A percentile compares a stretch with the other conserved stretches of the same genome.
Evolutionary conservation across 169 alveolate species (phyloP).

Genomic region (Eimeria praecox): DNA sequence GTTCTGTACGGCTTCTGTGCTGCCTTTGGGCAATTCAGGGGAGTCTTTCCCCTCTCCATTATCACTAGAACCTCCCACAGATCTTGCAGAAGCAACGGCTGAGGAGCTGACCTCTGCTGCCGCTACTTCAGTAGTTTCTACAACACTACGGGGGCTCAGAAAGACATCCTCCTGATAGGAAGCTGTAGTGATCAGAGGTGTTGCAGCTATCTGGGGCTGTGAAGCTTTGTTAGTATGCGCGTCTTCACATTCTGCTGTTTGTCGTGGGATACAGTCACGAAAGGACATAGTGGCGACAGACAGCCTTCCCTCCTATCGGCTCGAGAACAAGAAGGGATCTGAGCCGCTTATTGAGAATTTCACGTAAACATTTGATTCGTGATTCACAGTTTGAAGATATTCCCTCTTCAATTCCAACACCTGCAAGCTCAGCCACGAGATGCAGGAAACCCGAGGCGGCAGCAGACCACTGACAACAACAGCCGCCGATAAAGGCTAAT

Average conservation of each 20-base stretch:
- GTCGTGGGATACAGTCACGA: slow-evolving; percentile 40
- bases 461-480: slow-evolving; percentile 14
- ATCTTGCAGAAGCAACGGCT: background rate
- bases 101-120: background rate
- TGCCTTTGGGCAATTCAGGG: background rate
- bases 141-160: background rate
- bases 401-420: background rate
- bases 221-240: background rate
- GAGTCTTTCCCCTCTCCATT: background rate
- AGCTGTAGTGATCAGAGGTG: background rate
- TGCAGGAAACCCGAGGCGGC: background rate
- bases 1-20: background rate
- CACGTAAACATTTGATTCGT: background rate
- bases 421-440: background rate
- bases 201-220: background rate
- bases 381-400: background rate
- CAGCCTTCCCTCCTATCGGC: background rate
- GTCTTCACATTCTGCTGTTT: background rate
- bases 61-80: background rate
- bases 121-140: background rate
- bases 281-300: slow-evolving; percentile 9
- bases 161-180: background rate
- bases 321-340: background rate
- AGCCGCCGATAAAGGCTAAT: background rate
- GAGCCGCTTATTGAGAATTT: background rate